Evolutionary conservation across 2,329 filamentous ascomycete genomes (phyloP), one percentile per base, ranked within the genome.

Genomic region (Pseudogymnoascus sp.): DNA sequence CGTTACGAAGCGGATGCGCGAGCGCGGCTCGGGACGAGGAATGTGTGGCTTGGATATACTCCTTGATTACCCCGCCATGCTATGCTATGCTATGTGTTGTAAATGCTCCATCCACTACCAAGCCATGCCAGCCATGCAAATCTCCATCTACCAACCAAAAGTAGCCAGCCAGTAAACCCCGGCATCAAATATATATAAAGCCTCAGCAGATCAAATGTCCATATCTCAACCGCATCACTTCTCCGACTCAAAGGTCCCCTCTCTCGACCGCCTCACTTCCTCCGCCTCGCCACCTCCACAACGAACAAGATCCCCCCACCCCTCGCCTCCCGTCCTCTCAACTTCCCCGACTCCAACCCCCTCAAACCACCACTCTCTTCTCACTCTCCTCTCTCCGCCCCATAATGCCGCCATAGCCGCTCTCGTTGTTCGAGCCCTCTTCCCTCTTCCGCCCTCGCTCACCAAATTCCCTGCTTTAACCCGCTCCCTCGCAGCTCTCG

Each of bases 361-460:
- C 0, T 80, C 77, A 69, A 95, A 93, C 79, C 90, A 94, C 62
- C 80, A 81, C 63, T 93, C 89, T 57, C 83, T 79, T 41, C 90
- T 80, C 6, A 86, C 89, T 2, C 76, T 83, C 30, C 90, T 82
- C 60, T 82, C 78, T 1, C 89, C 87, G 12, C 89, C 89, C 70
- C 94, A 90, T 0, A 92, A 75, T 0, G 91, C 91, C 35, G 88
- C 89, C 60, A 88, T 81, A 57, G 89, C 89, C 57, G 87, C 84
- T 60, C 90, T 77, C 0, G 91, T 95, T 2, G 81, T 91, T 22
- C 90, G 78, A 70, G 84, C 79, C 14, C 85, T 79, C 69, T 88
- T 88, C 2, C 68, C 65, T 28, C 79, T 80, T 12, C 80, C 81
- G 5, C 81, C 82, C 64, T 86, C 81, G 59, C 81, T 84, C 11